A percentile compares a stretch with the other conserved stretches of the same genome.
phyloP scores from a whole-genome alignment of 164 flowering plant species.

The Magnolia changhungtana region DNA sequence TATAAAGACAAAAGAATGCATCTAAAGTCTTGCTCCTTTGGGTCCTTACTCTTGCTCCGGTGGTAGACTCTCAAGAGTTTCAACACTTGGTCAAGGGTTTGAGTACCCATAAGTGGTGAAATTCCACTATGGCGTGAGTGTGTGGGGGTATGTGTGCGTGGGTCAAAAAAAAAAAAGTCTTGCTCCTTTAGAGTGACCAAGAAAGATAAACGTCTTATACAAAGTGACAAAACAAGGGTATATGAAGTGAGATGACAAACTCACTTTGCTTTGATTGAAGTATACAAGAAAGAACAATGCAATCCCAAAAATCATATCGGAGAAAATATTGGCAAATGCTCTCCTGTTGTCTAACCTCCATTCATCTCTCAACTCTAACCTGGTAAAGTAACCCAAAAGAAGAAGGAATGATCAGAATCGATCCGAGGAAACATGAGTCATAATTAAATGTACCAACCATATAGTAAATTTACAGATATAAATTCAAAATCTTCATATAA shows the following conservation, averaged over 20 bases:
- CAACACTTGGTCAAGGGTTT: too few relatives aligned
- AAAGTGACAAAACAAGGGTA: not conserved
- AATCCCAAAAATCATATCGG: constrained; percentile 85
- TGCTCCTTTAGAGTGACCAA: not conserved
- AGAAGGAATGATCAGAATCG: not conserved
- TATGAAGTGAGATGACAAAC: constrained; percentile 19
- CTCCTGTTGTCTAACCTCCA: constrained; percentile 86
- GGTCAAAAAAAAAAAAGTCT: not conserved
- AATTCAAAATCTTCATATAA: too few relatives aligned
- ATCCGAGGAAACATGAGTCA: too few relatives aligned
- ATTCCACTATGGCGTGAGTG: too few relatives aligned
- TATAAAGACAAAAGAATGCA: too few relatives aligned
- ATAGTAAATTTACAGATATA: too few relatives aligned
- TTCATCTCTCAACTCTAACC: constrained; percentile 86
- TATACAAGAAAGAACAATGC: constrained; percentile 74
- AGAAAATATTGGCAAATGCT: constrained; percentile 93
- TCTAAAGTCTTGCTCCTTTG: not conserved
- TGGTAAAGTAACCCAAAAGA: constrained; percentile 27
- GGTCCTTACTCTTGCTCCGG: too few relatives aligned
- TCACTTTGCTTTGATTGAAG: constrained; percentile 84
- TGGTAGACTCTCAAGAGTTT: too few relatives aligned
- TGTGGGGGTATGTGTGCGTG: too few relatives aligned
- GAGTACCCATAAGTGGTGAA: too few relatives aligned
- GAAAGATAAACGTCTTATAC: not conserved
- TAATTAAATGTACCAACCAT: too few relatives aligned